Base-by-base conservation (phyloP, 345 rosid species). In the Lepidium sativum region DNA sequence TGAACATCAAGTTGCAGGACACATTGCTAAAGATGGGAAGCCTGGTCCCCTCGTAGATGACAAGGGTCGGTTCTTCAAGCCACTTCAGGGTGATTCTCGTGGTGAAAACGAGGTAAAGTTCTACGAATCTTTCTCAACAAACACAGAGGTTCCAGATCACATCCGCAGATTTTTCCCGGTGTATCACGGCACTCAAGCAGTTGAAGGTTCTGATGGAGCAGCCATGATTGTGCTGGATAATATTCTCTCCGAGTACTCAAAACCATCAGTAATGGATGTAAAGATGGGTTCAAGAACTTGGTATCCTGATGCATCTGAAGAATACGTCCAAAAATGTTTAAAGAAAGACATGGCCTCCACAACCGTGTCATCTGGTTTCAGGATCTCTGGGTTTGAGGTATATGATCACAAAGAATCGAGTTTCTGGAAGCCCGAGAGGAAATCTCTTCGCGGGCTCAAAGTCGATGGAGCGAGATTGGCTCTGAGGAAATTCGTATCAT, bases 1-100 rank as follows among this genome's bases (percentile, higher is more conserved):
- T 31, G 94, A 88, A 27, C 97, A 91, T 76, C 99, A 95, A 60
- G 99, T 95, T 61, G 99, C 97, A 1, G 99, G 99, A 12, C 99
- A 95, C 78, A 64, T 63, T 54, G 96, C 94, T 29, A 12, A 34
- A 27, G 63, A 60, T 21, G 96, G 96, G 27, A 75, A 66, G 58
- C 95, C 78, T 9, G 97, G 95, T 20, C 95, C 99, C 0, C 89
- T 86, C 8, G 62, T 84, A 13, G 99, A 95, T 76, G 91, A 80
- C 69, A 80, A 80, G 6, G 99, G 99, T 9, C 81, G 73, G 29
- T 88, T 94, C 73, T 94, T 86, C 84, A 94, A 94, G 81, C 99
- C 99, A 21, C 84, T 88, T 16, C 96, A 88, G 70, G 81, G 64
- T 3, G 84, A 55, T 20, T 84, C 72, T 4, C 97, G 97, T 13